Conservation (phyloP, 176 grass and related monocot species). For the Chloris gayana region DNA sequence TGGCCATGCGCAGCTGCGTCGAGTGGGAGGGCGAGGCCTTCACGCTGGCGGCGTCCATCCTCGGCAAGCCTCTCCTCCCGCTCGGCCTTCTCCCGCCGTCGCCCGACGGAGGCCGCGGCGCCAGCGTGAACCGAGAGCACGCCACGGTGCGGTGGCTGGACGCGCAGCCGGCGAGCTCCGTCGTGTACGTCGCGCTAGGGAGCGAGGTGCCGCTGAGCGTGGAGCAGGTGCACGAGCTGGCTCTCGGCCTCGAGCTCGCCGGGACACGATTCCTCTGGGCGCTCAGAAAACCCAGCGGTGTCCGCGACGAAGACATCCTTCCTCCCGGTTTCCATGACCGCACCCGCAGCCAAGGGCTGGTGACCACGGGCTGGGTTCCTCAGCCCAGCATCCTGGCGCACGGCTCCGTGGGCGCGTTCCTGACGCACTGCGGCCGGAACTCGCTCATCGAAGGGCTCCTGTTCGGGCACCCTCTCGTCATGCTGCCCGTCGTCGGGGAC, state of each 20-base stretch:
- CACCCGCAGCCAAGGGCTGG: neutral
- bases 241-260: neutral
- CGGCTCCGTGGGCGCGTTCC: constrained; percentile 45
- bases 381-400: constrained; percentile 22
- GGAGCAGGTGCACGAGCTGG: neutral
- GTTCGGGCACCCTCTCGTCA: constrained; percentile 57
- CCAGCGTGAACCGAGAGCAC: no score
- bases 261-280: neutral
- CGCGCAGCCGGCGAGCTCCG: neutral
- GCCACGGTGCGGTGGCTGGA: neutral
- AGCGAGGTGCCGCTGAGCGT: neutral
- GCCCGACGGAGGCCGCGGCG: no score
- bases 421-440: constrained; percentile 63
- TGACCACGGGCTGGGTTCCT: neutral
- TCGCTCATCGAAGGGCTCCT: constrained; percentile 57
- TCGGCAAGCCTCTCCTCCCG: no score
- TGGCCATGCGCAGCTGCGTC: no score
- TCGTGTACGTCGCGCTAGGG: neutral
- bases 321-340: neutral
- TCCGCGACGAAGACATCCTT: neutral
- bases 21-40: no score
- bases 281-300: neutral
- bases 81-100: no score
- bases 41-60: no score
- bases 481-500: constrained; percentile 42